phyloP scores from a whole-genome alignment of 495 filamentous ascomycete species.

The Parmelia sp. region DNA sequence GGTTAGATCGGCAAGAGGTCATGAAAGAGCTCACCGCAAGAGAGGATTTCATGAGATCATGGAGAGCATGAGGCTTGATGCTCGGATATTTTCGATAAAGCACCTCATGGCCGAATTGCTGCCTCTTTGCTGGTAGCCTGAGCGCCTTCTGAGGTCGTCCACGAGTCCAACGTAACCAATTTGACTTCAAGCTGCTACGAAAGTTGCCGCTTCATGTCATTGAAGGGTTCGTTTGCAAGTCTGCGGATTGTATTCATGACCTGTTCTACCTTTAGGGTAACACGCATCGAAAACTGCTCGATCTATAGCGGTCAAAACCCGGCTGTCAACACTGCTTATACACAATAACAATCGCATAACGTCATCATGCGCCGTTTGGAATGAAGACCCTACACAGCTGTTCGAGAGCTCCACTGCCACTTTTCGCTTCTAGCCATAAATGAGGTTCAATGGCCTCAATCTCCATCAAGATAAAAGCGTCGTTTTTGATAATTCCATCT shows the following conservation, averaged over 20 bases:
- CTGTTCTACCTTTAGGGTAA: too few relatives aligned
- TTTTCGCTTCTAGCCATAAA: constrained; percentile 7
- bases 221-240: too few relatives aligned
- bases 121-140: not conserved
- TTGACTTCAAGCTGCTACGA: too few relatives aligned
- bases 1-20: not conserved
- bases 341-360: not conserved
- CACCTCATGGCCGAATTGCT: not conserved
- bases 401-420: not conserved
- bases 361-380: not conserved
- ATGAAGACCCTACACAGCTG: constrained; percentile 3
- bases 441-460: constrained; percentile 6
- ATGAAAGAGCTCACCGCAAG: not conserved
- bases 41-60: not conserved
- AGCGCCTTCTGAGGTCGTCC: not conserved
- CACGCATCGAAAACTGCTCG: too few relatives aligned
- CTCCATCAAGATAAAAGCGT: constrained; percentile 8
- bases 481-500: not conserved
- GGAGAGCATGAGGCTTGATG: not conserved
- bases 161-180: too few relatives aligned
- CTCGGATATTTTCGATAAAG: not conserved
- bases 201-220: too few relatives aligned
- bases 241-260: too few relatives aligned
- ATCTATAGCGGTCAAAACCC: too few relatives aligned
- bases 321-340: not conserved